Base-by-base conservation (phyloP, 768 basidiomycete species). In the Podaxis mareebaensis region DNA sequence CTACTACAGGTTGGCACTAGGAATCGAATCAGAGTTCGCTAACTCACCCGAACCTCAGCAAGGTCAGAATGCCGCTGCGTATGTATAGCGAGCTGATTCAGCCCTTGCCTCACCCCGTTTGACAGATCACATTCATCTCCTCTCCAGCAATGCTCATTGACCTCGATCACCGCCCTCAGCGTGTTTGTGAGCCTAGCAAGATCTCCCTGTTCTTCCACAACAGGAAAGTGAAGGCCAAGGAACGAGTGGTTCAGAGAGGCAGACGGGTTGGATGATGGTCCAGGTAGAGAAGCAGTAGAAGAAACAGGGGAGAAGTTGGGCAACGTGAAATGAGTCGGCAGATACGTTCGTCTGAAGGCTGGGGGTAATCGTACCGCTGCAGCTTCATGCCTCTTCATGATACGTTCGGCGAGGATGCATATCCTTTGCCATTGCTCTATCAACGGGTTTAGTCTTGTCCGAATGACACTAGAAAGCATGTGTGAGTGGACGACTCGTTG, bases 341-440 rank as follows among this genome's bases (percentile, higher is more conserved):
- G 77, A 78, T 83, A 85, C 74, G 81, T 74, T 75, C 83, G 84
- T 80, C 81, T 82, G 76, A 84, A 80, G 79, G 82, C 81, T 79
- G 86, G 80, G 79, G 79, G 79, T 75, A 74, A 76, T 80, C 92
- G 85, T 90, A 92, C 93, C 83, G 92, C 90, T 80, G 92, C 90
- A 77, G 93, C 91, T 82, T 96, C 92, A 71, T 93, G 87, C 77
- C 96, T 86, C 75, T 90, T 93, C 60, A 96, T 85, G 66, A 93
- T 85, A 65, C 95, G 90, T 77, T 99, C 96, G 20, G 89, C 84
- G 60, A 95, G 82, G 61, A 92, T 77, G 73, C 92, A 93, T 71
- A 98, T 88, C 70, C 90, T 89, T 69, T 95, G 92, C 93, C 95
- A 97, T 65, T 92, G 89, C 64, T 94, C 94, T 63, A 98, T 91